phyloP scores from a whole-genome alignment of 2,329 filamentous ascomycete genomes.

The Calonectria leucothoes region DNA sequence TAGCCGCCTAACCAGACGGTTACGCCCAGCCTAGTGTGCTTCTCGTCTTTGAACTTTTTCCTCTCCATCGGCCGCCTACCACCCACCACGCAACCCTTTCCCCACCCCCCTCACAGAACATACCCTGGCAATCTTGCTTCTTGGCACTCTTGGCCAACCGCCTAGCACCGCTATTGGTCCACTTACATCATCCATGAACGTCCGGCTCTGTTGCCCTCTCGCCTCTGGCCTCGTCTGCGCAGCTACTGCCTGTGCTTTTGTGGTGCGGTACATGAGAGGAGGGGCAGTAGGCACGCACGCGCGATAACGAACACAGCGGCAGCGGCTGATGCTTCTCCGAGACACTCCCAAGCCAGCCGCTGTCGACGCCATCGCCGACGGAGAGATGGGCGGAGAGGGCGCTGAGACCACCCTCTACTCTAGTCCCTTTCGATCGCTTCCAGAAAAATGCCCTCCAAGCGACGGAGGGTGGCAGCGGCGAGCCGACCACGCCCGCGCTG shows the following conservation, averaged over 20 bases:
- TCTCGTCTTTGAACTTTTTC: not conserved
- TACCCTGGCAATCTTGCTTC: constrained; percentile 24
- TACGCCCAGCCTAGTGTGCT: constrained; percentile 4
- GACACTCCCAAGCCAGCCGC: constrained; percentile 7
- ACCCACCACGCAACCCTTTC: constrained; percentile 32
- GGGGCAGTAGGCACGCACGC: constrained; percentile 24
- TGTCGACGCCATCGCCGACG: constrained; percentile 6
- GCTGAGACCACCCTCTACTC: constrained; percentile 20
- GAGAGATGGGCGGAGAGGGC: constrained; percentile 20
- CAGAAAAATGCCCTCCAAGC: constrained; percentile 10
- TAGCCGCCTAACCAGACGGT: constrained; percentile 7
- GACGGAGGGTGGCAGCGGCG: constrained; percentile 11
- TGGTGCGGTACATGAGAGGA: constrained; percentile 20
- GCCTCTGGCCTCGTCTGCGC: constrained; percentile 23
- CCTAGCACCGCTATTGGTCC: constrained; percentile 35
- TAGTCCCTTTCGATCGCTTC: constrained; percentile 4
- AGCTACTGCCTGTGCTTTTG: constrained; percentile 7
- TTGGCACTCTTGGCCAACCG: not conserved
- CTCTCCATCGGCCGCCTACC: constrained; percentile 33
- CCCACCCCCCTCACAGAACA: constrained; percentile 15
- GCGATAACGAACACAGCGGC: constrained; percentile 19
- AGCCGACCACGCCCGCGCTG: constrained; percentile 1
- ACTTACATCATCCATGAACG: constrained; percentile 44
- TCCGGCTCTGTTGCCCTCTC: constrained; percentile 29
- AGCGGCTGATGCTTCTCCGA: constrained; percentile 22